Evolutionary conservation across 306 rosid genomes (phyloP).

Genomic region (Malus sieversii): DNA sequence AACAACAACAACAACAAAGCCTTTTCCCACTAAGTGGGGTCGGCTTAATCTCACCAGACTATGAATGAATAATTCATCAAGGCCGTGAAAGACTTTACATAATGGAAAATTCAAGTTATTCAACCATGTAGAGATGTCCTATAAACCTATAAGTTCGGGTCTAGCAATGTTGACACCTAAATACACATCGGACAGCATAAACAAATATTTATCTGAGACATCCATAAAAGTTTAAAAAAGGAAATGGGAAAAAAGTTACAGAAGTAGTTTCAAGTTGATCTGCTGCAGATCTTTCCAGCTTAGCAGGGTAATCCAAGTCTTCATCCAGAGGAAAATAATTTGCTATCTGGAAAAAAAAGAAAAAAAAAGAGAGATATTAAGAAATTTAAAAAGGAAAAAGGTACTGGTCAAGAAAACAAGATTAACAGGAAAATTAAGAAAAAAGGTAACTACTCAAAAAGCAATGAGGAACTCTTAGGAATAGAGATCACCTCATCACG

Average conservation of each 20-base stretch:
- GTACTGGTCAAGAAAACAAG: background rate
- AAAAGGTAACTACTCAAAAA: background rate
- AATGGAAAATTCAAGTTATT: background rate
- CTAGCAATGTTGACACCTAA: background rate
- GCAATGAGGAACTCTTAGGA: background rate
- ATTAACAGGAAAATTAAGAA: background rate
- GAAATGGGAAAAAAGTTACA: constrained; percentile 37
- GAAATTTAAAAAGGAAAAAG: background rate
- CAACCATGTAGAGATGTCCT: background rate
- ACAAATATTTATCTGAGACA: background rate
- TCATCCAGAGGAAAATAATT: constrained; percentile 76
- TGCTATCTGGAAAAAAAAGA: constrained; percentile 54
- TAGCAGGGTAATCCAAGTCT: constrained; percentile 94
- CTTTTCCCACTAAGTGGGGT: too few relatives aligned
- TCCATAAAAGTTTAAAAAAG: background rate
- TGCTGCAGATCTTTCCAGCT: constrained; percentile 64
- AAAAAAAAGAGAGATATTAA: background rate
- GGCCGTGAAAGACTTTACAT: background rate
- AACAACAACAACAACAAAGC: too few relatives aligned
- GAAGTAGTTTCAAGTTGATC: constrained; percentile 50
- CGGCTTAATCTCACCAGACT: background rate
- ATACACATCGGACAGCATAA: background rate
- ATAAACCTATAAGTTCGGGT: background rate
- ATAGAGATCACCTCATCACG: constrained; percentile 71
- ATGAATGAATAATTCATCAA: background rate